Evolutionary conservation across 148 eudicot species (phyloP).

Genomic region (Silene latifolia): DNA sequence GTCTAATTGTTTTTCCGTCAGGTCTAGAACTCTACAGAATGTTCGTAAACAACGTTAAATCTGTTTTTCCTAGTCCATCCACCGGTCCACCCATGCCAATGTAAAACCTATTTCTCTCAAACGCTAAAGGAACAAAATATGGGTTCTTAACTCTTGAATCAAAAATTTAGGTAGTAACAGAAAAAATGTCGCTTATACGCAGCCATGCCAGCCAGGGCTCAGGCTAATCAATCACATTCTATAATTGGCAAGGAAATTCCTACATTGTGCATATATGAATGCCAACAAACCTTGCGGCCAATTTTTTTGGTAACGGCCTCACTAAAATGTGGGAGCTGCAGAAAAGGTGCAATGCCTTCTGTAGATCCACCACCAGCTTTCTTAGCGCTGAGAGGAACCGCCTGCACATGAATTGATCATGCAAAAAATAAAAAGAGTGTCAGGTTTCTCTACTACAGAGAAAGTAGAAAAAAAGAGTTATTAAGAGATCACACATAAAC

Average conservation of each 20-base stretch:
- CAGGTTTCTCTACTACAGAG: background rate
- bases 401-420: slow-evolving; percentile 42
- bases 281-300: slow-evolving; percentile 61
- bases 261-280: background rate
- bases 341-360: slow-evolving; percentile 84
- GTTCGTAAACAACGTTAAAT: background rate
- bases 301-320: slow-evolving; percentile 72
- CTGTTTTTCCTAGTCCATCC: background rate
- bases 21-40: too few species aligned
- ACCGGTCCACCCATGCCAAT: too few species aligned
- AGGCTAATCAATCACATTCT: slow-evolving; percentile 13
- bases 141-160: background rate
- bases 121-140: background rate
- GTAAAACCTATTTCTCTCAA: background rate
- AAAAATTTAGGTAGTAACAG: background rate
- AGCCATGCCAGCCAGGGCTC: background rate
- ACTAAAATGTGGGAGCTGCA: slow-evolving; percentile 92
- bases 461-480: background rate
- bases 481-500: background rate
- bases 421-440: background rate
- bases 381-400: slow-evolving; percentile 90
- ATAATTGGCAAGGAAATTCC: background rate
- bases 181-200: background rate
- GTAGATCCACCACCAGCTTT: slow-evolving; percentile 70
- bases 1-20: too few species aligned